Base-by-base conservation (phyloP, 148 eudicot species). In the Rhododendron mucronatum region DNA sequence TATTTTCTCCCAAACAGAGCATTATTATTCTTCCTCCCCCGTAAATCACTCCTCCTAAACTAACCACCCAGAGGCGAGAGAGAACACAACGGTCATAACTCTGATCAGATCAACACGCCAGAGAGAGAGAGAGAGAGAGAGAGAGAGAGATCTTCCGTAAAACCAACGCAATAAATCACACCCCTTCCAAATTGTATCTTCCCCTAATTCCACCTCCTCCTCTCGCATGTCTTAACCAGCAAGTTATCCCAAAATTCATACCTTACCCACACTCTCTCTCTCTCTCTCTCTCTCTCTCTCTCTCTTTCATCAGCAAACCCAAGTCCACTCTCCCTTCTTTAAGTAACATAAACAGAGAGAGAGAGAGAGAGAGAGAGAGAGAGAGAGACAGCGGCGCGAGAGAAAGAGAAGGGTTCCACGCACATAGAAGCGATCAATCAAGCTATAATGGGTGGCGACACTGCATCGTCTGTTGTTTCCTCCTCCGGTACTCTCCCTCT, bases 361-460 rank as follows among this genome's bases (percentile, higher is more conserved):
- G 50, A 23, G 50, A 76, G 80, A 33, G 33, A 59, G 30, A 57
- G 84, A 82, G 71, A 50, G 3, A 55, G 71, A 81, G 39, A 28
- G 41, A 35, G 16, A 8, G 30, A 41, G 48, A 47, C 2, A 47
- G 50, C 8, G 50, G n/a, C n/a, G n/a, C 9, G 20, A 6, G 26
- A 5, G 8, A 47, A 20, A 13, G 35, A 20, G 16, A 8, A 30
- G 39, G 76, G 39, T 18, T 82, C 50, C 75, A 61, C 35, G 28
- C 77, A 14, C 11, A 44, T 13, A n/a, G 50, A 83, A 83, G 76
- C 77, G 74, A 82, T 23, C 45, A 10, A 59, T 26, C 53, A 35
- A 65, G 53, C 77, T 14, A 74, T 7, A 74, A 86, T 86, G 88
- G 90, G 90, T 39, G 90, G 90, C 51, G 90, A 69, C 71, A 23